Percentiles rank a stretch among this genome's conserved stretches.
Evolutionary conservation across 129 eudicot genomes (phyloP).

Genomic region (carrot (Daucus carota)): DH1_v3.0 NC_030381.2:37701001-37701500

Average conservation of each 20-base stretch:
- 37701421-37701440: too few species aligned
- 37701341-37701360: too few species aligned
- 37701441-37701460: too few species aligned
- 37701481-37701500: too few species aligned
- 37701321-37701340: too few species aligned
- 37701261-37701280: background rate
- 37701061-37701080: background rate
- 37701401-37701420: too few species aligned
- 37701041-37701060: background rate
- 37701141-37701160: background rate
- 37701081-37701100: background rate
- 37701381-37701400: too few species aligned
- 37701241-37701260: background rate
- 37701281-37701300: background rate
- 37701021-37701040: background rate
- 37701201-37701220: background rate
- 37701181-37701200: background rate
- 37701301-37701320: too few species aligned
- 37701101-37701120: background rate
- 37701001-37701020: background rate
- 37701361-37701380: too few species aligned
- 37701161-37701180: background rate
- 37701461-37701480: too few species aligned
- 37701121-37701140: background rate
- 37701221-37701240: background rate